Conservation (phyloP, 495 filamentous ascomycete genomes). For the Penicillium paxilli region DNA sequence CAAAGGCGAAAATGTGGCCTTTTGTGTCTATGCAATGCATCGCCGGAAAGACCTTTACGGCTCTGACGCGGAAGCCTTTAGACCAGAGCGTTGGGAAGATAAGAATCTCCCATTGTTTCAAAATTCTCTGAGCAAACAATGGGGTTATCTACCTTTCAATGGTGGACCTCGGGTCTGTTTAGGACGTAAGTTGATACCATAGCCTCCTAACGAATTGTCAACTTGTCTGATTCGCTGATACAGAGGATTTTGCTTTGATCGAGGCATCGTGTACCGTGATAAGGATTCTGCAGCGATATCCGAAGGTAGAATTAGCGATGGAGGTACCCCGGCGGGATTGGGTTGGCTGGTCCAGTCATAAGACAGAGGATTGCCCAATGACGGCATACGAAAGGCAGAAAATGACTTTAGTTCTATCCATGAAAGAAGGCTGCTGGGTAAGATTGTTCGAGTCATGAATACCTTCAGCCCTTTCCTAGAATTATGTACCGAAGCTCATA, state of each 20-base stretch:
- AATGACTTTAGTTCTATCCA: slow-evolving; percentile 9
- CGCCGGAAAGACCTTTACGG: slow-evolving; percentile 54
- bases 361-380: neutral
- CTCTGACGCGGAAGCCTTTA: slow-evolving; percentile 49
- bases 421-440: too few relatives aligned
- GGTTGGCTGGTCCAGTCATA: slow-evolving; percentile 3
- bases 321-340: neutral
- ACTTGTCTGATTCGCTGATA: too few relatives aligned
- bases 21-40: slow-evolving; percentile 49
- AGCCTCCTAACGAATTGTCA: too few relatives aligned
- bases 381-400: slow-evolving; percentile 5
- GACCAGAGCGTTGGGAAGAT: slow-evolving; percentile 55
- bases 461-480: too few relatives aligned
- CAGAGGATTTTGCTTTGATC: slow-evolving; percentile 50
- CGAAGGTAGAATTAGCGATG: slow-evolving; percentile 18
- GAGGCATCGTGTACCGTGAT: slow-evolving; percentile 48
- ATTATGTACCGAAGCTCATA: too few relatives aligned
- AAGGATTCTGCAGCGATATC: slow-evolving; percentile 45
- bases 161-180: slow-evolving; percentile 55
- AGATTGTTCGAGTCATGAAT: too few relatives aligned
- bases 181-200: slow-evolving; percentile 20
- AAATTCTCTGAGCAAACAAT: slow-evolving; percentile 25
- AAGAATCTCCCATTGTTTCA: slow-evolving; percentile 25
- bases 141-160: slow-evolving; percentile 55
- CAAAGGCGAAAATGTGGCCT: slow-evolving; percentile 40